A percentile compares a stretch with the other conserved stretches of the same genome.
Evolutionary conservation across 164 flowering plant species (phyloP).

Genomic region (Macadamia integrifolia): DNA sequence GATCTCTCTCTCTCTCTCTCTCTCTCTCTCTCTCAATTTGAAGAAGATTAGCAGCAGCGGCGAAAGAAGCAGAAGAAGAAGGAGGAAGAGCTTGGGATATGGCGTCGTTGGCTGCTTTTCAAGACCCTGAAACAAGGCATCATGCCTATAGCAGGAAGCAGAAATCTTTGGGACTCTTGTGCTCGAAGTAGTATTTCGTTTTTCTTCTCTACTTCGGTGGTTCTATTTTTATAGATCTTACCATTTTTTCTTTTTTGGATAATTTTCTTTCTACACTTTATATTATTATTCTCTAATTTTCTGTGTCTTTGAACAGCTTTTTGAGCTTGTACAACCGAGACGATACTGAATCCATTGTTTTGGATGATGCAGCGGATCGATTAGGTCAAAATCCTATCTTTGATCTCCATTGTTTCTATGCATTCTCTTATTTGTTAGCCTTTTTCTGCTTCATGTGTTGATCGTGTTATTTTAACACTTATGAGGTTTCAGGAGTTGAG

Average conservation of each 20-base stretch:
- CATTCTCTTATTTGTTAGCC: background rate
- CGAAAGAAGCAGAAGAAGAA: background rate
- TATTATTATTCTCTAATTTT: background rate
- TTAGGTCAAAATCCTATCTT: conserved; percentile 39
- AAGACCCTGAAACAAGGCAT: conserved; percentile 28
- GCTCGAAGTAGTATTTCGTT: conserved; percentile 55
- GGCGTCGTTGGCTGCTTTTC: conserved; percentile 7
- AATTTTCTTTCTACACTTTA: too few species aligned
- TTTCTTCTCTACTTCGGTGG: background rate
- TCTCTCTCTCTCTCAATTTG: conserved; percentile 1
- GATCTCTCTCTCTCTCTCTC: background rate
- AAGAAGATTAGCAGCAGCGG: background rate
- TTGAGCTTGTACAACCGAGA: conserved; percentile 74
- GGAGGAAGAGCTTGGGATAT: background rate
- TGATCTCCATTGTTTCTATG: background rate
- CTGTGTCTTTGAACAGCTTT: conserved; percentile 42
- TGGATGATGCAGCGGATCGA: conserved; percentile 74
- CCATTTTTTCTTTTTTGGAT: background rate
- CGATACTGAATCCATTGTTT: conserved; percentile 60
- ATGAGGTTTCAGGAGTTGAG: conserved; percentile 68
- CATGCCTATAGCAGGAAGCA: conserved; percentile 69
- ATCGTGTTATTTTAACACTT: background rate
- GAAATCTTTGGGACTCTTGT: conserved; percentile 84
- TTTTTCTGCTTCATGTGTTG: background rate
- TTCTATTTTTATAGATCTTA: background rate